Base-by-base conservation (phyloP, 2,329 filamentous ascomycete species). In the Fusarium anguioides region DNA sequence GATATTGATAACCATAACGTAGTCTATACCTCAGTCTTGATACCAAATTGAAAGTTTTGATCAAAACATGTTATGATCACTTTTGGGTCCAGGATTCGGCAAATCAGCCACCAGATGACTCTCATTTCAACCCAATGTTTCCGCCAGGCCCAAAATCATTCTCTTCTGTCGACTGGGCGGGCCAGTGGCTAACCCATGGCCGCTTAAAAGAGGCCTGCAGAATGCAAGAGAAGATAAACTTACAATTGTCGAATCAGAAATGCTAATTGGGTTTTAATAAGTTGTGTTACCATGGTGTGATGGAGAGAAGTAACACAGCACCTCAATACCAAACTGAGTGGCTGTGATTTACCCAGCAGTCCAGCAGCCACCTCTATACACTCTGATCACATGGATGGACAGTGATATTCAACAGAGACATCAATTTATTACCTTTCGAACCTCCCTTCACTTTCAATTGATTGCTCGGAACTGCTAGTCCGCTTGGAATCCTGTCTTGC, bases 171-270 rank as follows among this genome's bases (percentile, higher is more conserved):
- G 7, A 8, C 8, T 8, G 15, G 31, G 15, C n/a, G 15, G 31
- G 15, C 31, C 15, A 33, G 31, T n/a, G n/a, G 31, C 31, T 8
- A 33, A 17, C 31, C 15, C 31, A n/a, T 20, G 56, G 40, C 31
- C 48, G 23, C 46, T 26, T 23, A 8, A 14, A 23, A 24, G 24
- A 42, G 49, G 27, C 44, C 50, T 14, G 58, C 58, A 49, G 42
- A 21, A 23, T 44, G 58, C 37, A 61, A 60, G 14, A 46, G 20
- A 54, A 40, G 10, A 36, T 20, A 27, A 31, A 29, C 27, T 36
- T 21, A 11, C 26, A 40, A 46, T 55, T 54, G 47, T 57, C 58
- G n/a, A 48, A 63, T 57, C 36, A 55, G 18, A 27, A 17, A 21
- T 26, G 15, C 7, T 24, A 56, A 44, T 39, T 57, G 36, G 41